These are phyloP conservation scores for Pythium brassicae DNA, from an alignment of 352 stramenopile species.

Conservation along the genomic window DNA sequence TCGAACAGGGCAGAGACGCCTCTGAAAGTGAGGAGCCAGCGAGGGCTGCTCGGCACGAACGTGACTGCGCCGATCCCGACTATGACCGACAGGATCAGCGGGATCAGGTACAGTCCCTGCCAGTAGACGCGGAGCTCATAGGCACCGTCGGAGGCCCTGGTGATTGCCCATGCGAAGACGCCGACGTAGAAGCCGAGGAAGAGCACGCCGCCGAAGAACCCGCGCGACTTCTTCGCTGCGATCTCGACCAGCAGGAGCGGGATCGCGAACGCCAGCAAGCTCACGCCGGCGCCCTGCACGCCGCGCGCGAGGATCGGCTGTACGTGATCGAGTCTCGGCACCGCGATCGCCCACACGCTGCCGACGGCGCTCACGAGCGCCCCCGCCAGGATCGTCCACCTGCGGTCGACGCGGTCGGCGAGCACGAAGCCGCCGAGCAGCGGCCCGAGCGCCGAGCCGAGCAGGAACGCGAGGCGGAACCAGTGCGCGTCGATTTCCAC, in stretches of 20 bases:
- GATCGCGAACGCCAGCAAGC: neutral
- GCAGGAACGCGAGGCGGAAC: neutral
- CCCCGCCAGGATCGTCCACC: neutral
- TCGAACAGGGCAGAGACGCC: neutral
- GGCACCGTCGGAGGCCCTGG: neutral
- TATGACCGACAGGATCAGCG: neutral
- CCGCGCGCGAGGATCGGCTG: neutral
- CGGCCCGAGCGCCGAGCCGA: neutral
- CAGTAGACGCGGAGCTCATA: neutral
- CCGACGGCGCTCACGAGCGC: neutral
- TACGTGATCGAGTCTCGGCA: neutral
- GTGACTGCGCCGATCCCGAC: neutral
- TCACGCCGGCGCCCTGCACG: neutral
- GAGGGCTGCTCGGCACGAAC: conserved; percentile 1
- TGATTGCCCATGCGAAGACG: neutral
- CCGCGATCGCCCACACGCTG: neutral
- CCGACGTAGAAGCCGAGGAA: neutral
- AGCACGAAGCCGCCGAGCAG: conserved; percentile 1
- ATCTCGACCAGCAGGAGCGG: conserved; percentile 1
- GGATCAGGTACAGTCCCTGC: neutral
- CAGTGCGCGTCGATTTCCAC: neutral
- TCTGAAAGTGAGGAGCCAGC: neutral
- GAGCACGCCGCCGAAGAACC: neutral
- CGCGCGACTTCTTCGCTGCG: neutral
- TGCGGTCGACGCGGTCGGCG: neutral